Percentiles rank a stretch among this genome's conserved stretches.
These are phyloP conservation scores for Aspergillus sp. DNA, from an alignment of 2,329 filamentous ascomycete genomes.

Conservation along the genomic window DNA sequence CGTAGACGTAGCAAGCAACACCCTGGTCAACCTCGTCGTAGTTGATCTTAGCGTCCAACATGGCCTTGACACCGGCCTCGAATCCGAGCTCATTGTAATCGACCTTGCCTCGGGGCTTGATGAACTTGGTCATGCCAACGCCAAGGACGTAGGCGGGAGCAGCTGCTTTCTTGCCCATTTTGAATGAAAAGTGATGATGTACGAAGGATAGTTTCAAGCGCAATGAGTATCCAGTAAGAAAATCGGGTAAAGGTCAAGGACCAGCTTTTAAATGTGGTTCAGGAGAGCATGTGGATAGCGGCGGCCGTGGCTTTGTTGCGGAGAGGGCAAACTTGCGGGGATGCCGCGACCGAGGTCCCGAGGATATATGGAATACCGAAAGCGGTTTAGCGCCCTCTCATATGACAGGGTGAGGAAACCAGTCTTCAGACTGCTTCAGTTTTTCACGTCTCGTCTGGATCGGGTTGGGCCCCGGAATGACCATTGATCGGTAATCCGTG, in stretches of 20 bases:
- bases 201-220: background rate
- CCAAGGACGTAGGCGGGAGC: slow-evolving; percentile 81
- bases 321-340: slow-evolving; percentile 25
- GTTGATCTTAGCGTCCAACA: slow-evolving; percentile 75
- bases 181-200: slow-evolving; percentile 28
- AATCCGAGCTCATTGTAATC: slow-evolving; percentile 95
- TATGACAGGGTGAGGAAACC: background rate
- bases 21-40: slow-evolving; percentile 96
- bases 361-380: slow-evolving; percentile 21
- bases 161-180: slow-evolving; percentile 52
- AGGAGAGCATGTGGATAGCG: slow-evolving; percentile 4
- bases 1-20: slow-evolving; percentile 97
- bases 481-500: background rate
- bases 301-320: slow-evolving; percentile 10
- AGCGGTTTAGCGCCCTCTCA: background rate
- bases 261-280: slow-evolving; percentile 3
- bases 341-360: slow-evolving; percentile 33
- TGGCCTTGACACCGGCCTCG: slow-evolving; percentile 85
- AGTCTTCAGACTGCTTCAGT: background rate
- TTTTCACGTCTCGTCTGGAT: background rate
- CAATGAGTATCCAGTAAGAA: background rate
- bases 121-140: slow-evolving; percentile 99
- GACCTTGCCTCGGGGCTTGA: slow-evolving; percentile 91
- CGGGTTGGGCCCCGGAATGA: background rate
- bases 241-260: background rate